Evolutionary conservation across 352 stramenopile genomes (phyloP).

Genomic region (Globisporangium barbulae): DNA sequence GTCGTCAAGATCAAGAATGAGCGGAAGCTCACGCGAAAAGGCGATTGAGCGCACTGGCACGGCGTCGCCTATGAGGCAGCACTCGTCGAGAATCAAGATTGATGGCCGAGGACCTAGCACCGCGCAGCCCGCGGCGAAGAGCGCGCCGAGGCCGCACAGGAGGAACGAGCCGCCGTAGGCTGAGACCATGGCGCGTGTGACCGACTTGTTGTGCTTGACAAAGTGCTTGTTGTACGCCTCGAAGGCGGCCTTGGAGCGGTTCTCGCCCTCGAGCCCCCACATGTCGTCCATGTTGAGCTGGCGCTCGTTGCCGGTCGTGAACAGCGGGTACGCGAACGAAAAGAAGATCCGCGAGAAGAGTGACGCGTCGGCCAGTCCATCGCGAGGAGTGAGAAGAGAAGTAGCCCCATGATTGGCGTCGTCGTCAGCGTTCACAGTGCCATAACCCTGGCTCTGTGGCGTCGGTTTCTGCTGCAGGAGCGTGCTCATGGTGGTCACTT

Average conservation of each 20-base stretch:
- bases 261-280: conserved; percentile 33
- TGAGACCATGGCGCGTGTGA: conserved; percentile 23
- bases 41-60: no score
- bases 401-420: background rate
- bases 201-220: conserved; percentile 17
- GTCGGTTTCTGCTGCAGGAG: conserved; percentile 1
- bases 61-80: no score
- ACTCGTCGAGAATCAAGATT: no score
- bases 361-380: conserved; percentile 9
- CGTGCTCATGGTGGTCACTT: background rate
- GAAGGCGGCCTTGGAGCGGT: conserved; percentile 21
- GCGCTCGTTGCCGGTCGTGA: conserved; percentile 36
- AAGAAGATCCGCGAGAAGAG: conserved; percentile 37
- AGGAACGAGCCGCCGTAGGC: conserved; percentile 9
- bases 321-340: conserved; percentile 37
- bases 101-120: background rate
- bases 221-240: conserved; percentile 15
- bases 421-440: background rate
- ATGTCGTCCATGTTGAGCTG: conserved; percentile 43
- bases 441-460: conserved; percentile 6
- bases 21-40: no score
- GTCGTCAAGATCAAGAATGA: no score
- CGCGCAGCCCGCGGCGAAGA: conserved; percentile 7
- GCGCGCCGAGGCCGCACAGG: conserved; percentile 1
- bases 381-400: background rate